These are phyloP conservation scores for Aureobasidium sp. DNA, from an alignment of 2,329 filamentous ascomycete genomes.

Conservation along the genomic window DNA sequence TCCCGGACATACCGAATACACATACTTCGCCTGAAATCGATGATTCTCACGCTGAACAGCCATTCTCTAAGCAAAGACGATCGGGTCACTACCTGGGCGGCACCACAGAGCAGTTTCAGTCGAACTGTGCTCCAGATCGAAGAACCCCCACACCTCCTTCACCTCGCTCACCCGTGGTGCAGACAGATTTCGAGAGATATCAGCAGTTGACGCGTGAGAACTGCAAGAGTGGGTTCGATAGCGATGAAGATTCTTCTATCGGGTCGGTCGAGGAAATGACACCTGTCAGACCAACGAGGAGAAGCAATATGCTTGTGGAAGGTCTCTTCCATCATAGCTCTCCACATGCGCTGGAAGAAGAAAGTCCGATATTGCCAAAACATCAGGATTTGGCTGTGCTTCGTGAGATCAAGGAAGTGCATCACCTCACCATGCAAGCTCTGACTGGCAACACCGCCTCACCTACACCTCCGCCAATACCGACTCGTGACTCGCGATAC, in stretches of 20 bases:
- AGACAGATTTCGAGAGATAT: conserved; percentile 9
- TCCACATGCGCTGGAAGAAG: conserved; percentile 9
- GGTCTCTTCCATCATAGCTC: not conserved
- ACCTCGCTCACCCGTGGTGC: conserved; percentile 1
- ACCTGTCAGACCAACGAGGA: not conserved
- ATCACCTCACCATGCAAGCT: conserved; percentile 24
- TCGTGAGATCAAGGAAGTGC: conserved; percentile 23
- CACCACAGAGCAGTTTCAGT: conserved; percentile 7
- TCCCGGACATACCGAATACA: not conserved
- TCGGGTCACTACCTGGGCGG: conserved; percentile 12
- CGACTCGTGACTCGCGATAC: conserved; percentile 1
- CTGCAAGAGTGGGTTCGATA: conserved; percentile 4
- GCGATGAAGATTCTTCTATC: conserved; percentile 8
- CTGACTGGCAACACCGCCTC: conserved; percentile 19
- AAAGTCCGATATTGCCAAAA: conserved; percentile 12
- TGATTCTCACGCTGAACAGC: not conserved
- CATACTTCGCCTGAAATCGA: not conserved
- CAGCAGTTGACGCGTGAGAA: conserved; percentile 1
- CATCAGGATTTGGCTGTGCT: conserved; percentile 13
- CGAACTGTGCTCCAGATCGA: conserved; percentile 8
- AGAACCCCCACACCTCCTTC: not conserved
- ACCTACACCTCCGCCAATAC: conserved; percentile 2
- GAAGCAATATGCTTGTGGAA: not conserved
- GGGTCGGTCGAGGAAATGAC: conserved; percentile 13
- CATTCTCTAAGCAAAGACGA: conserved; percentile 6